Percentiles rank a stretch among this genome's conserved stretches.
These are phyloP conservation scores for Fusarium chlamydosporum DNA, from an alignment of 2,329 filamentous ascomycete genomes.

Conservation along the genomic window DNA sequence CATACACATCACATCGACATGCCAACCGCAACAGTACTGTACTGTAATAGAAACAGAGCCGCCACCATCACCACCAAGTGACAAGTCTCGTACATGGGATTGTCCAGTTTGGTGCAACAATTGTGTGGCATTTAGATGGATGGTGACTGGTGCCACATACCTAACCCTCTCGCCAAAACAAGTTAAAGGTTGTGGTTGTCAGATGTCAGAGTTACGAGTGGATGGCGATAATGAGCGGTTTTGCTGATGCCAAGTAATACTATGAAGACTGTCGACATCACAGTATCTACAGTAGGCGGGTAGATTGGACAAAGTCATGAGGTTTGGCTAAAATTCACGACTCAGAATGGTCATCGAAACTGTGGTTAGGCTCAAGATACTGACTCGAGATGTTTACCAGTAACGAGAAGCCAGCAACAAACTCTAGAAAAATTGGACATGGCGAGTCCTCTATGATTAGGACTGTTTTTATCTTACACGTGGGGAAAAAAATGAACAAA, in stretches of 20 bases:
- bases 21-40: neutral
- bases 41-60: slow-evolving; percentile 21
- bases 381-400: slow-evolving; percentile 15
- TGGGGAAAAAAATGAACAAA: neutral
- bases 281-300: neutral
- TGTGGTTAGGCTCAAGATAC: slow-evolving; percentile 2
- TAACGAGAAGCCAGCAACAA: neutral
- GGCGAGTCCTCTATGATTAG: neutral
- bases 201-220: slow-evolving; percentile 14
- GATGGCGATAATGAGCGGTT: neutral
- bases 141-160: slow-evolving; percentile 42
- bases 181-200: slow-evolving; percentile 1
- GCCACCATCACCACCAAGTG: slow-evolving; percentile 20
- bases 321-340: slow-evolving; percentile 16
- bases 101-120: slow-evolving; percentile 28
- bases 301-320: neutral
- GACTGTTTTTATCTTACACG: neutral
- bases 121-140: slow-evolving; percentile 27
- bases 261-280: neutral
- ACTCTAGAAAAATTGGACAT: neutral
- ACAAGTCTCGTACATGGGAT: slow-evolving; percentile 13
- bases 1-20: neutral
- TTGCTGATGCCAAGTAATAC: neutral
- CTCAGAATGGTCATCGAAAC: slow-evolving; percentile 5
- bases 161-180: slow-evolving; percentile 7